Evolutionary conservation across 441 rosid genomes (phyloP).

Genomic region (Aleurites moluccanus): DNA sequence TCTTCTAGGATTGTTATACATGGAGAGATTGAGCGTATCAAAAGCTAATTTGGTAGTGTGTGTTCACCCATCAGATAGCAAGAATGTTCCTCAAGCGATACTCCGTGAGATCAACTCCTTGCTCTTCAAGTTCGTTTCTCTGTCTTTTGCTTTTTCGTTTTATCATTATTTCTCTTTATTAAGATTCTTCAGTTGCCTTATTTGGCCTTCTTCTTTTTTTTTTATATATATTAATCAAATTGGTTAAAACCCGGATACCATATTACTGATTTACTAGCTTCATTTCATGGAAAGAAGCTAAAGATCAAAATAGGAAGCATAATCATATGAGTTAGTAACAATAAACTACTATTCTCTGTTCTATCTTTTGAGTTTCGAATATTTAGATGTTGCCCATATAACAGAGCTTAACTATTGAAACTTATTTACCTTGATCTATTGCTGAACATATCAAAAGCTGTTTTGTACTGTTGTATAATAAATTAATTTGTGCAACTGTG

Average conservation of each 20-base stretch:
- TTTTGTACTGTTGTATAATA: background rate
- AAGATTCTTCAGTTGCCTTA: background rate
- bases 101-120: conserved; percentile 74
- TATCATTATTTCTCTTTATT: background rate
- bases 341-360: background rate
- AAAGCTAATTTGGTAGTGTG: conserved; percentile 58
- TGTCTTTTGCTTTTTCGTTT: background rate
- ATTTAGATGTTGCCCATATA: background rate
- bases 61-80: conserved; percentile 72
- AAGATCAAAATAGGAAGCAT: background rate
- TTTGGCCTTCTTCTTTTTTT: no score
- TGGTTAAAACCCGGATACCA: no score
- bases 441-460: no score
- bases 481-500: background rate
- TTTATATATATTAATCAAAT: no score
- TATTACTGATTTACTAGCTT: no score
- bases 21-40: conserved; percentile 75
- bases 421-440: no score
- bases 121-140: conserved; percentile 69
- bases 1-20: conserved; percentile 4
- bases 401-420: background rate
- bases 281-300: background rate
- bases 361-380: background rate
- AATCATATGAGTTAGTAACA: background rate
- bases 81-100: conserved; percentile 51